Base-by-base conservation (phyloP, 1,284 basidiomycete species). In the Macrocystidia cucumis region DNA sequence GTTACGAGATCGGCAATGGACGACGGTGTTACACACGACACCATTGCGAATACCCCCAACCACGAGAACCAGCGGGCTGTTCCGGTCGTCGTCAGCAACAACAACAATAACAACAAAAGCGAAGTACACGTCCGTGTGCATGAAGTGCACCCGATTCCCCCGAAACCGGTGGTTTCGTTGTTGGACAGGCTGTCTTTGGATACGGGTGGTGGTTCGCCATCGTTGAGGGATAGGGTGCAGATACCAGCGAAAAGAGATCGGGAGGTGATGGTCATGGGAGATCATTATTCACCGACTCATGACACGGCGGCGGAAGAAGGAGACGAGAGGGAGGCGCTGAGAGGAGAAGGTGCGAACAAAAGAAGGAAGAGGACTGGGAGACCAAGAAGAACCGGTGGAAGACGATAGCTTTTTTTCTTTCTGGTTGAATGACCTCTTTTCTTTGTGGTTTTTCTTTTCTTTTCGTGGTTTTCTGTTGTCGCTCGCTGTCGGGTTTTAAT, bases 181-280 rank as follows among this genome's bases (percentile, higher is more conserved):
- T 37, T 57, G 20, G 54, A 54, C 30, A 44, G 55, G 14, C 29
- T 57, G 21, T 52, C 51, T 6, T 43, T 50, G 38, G 48, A 47
- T 33, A 38, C 39, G 3, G 42, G 39, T 21, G 34, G 29, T 13
- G 38, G 43, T 11, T 34, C 51, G 11, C 40, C 44, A 9, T 54
- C 56, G 1, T 42, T 60, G 38, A 51, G 52, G n/a, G 56, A 59
- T 18, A 46, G 57, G 30, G 51, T 55, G 2, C 45, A 55, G 21
- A 47, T 60, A n/a, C 56, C 57, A 9, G 47, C 51, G 11, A 60
- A 60, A 44, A 52, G 65, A 34, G 59, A 62, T 31, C 50, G 55
- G 16, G 61, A 60, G 4, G 63, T 67, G 0, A 54, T 60, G 56
- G 17, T 14, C 11, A 32, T 52, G 34, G 27, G 25, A 3, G 50